These are phyloP conservation scores for Penicillium corylophilum DNA, from an alignment of 2,329 filamentous ascomycete species.

Conservation along the genomic window DNA sequence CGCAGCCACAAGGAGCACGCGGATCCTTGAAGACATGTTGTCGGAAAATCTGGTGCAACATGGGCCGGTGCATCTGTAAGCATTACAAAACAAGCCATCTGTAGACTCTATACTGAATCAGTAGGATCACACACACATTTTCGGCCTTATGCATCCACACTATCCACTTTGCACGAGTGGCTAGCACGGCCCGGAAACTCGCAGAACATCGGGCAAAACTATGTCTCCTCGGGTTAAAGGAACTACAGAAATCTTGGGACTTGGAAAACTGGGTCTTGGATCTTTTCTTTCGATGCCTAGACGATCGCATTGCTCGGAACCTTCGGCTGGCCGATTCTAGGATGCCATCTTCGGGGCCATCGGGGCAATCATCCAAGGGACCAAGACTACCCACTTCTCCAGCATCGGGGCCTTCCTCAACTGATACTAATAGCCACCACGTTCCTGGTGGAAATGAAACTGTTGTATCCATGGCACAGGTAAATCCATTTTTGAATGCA, in stretches of 20 bases:
- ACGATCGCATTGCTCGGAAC: slow-evolving; percentile 45
- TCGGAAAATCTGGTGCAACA: slow-evolving; percentile 45
- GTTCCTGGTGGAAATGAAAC: slow-evolving; percentile 6
- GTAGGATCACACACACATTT: slow-evolving; percentile 49
- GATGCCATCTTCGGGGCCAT: neutral
- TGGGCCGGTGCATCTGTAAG: slow-evolving; percentile 47
- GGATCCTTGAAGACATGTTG: slow-evolving; percentile 51
- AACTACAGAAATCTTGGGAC: slow-evolving; percentile 52
- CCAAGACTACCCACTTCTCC: neutral
- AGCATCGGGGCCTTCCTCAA: slow-evolving; percentile 1
- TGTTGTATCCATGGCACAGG: slow-evolving; percentile 4
- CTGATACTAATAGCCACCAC: neutral
- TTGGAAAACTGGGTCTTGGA: slow-evolving; percentile 51
- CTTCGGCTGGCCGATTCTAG: slow-evolving; percentile 29
- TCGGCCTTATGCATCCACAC: slow-evolving; percentile 52
- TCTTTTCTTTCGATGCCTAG: slow-evolving; percentile 51
- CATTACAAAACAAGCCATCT: neutral
- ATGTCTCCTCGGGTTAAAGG: slow-evolving; percentile 49
- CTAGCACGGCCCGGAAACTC: slow-evolving; percentile 43
- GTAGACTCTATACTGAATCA: neutral
- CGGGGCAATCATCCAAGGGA: neutral
- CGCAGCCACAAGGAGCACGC: slow-evolving; percentile 47
- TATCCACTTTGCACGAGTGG: slow-evolving; percentile 41
- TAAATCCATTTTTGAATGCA: slow-evolving; percentile 5
- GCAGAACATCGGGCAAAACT: slow-evolving; percentile 52